phyloP scores from a whole-genome alignment of 2,329 filamentous ascomycete species.

The Chaetomiaceae sp. region DNA sequence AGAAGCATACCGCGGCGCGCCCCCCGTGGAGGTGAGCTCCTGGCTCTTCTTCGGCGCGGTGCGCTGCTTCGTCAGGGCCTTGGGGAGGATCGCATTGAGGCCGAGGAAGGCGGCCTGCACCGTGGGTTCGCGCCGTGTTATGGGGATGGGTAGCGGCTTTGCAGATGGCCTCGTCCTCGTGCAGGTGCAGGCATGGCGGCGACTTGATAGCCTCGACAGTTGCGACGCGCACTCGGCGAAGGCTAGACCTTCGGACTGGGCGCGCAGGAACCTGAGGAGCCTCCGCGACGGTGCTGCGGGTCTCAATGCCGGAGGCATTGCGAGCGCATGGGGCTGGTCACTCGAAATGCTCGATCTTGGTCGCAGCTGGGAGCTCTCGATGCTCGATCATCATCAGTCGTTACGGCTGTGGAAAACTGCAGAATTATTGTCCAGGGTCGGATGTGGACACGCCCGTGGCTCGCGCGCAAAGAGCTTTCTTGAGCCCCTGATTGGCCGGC shows the following conservation, averaged over 20 bases:
- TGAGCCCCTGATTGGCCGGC: too few relatives aligned
- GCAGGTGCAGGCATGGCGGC: conserved; percentile 20
- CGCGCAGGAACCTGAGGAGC: conserved; percentile 68
- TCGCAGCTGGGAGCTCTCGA: not conserved
- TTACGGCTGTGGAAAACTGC: not conserved
- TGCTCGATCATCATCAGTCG: not conserved
- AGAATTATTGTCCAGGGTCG: conserved; percentile 1
- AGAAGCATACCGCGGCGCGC: conserved; percentile 28
- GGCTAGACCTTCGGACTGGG: conserved; percentile 57
- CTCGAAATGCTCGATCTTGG: not conserved
- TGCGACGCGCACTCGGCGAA: conserved; percentile 17
- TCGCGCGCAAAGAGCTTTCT: not conserved
- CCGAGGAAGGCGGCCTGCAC: conserved; percentile 24
- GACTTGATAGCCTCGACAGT: conserved; percentile 1
- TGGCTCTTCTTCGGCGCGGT: conserved; percentile 2
- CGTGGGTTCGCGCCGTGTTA: conserved; percentile 9
- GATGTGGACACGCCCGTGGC: conserved; percentile 12
- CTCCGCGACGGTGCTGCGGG: conserved; percentile 48
- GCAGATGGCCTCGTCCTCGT: conserved; percentile 3
- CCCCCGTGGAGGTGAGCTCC: conserved; percentile 1
- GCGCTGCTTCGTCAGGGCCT: conserved; percentile 25
- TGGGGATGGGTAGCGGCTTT: conserved; percentile 16
- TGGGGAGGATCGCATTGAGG: conserved; percentile 28
- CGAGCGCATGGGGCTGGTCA: conserved; percentile 17
- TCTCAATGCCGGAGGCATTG: conserved; percentile 44